phyloP scores from a whole-genome alignment of 2,329 filamentous ascomycete species.

The Periconia digitata region DNA sequence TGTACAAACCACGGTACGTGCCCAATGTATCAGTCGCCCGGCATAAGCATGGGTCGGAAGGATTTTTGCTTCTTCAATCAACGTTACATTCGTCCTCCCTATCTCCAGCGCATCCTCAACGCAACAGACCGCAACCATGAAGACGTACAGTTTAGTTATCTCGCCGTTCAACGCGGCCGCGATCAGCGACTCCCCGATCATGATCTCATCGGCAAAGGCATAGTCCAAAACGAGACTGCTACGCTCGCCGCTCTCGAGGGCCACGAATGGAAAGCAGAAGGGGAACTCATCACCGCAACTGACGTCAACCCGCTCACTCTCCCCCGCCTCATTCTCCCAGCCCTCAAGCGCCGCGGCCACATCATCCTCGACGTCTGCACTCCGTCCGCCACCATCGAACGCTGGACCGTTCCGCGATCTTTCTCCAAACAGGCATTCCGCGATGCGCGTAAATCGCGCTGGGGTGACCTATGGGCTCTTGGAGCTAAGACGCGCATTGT shows the following conservation, averaged over 20 bases:
- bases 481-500: conserved; percentile 82
- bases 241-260: conserved; percentile 71
- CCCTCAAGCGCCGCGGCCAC: conserved; percentile 85
- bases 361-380: conserved; percentile 91
- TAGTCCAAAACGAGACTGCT: conserved; percentile 57
- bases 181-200: conserved; percentile 51
- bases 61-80: conserved; percentile 92
- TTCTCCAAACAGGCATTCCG: conserved; percentile 82
- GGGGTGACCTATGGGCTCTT: conserved; percentile 95
- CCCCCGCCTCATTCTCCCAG: conserved; percentile 75
- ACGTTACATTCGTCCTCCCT: conserved; percentile 80
- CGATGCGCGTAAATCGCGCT: conserved; percentile 84
- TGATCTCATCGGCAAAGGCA: conserved; percentile 34
- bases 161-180: conserved; percentile 79
- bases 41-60: conserved; percentile 72
- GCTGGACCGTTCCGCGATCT: conserved; percentile 87
- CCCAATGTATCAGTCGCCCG: conserved; percentile 80
- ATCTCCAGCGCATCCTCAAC: conserved; percentile 75
- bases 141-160: conserved; percentile 86
- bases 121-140: conserved; percentile 77
- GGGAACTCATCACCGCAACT: conserved; percentile 38
- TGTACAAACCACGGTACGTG: conserved; percentile 90
- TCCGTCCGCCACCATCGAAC: conserved; percentile 78
- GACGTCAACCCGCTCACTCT: conserved; percentile 62
- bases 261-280: conserved; percentile 53